Conservation (phyloP, 768 basidiomycete species). For the Tricholoma hemisulphureum region DNA sequence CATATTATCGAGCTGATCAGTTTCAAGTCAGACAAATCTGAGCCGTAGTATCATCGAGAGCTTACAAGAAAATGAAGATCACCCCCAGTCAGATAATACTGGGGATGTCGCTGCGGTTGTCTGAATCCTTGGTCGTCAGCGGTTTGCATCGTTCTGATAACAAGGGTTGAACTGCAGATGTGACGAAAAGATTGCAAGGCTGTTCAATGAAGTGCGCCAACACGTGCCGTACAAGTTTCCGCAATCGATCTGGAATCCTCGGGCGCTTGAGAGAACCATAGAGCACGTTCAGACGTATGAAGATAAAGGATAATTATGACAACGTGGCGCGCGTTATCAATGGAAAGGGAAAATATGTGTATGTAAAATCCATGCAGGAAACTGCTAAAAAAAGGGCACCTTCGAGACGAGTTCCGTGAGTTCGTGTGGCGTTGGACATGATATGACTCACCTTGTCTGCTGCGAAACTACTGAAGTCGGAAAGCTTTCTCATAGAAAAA, state of each 20-base stretch:
- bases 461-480: neutral
- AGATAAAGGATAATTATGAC: neutral
- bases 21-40: neutral
- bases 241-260: neutral
- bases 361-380: too few species aligned
- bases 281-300: neutral
- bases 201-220: neutral
- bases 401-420: too few species aligned
- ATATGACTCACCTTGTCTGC: neutral
- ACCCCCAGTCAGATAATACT: slow-evolving; percentile 54
- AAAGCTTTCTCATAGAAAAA: neutral
- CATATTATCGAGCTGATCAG: slow-evolving; percentile 50
- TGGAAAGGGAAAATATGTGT: neutral
- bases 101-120: slow-evolving; percentile 23
- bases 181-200: neutral
- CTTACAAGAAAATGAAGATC: slow-evolving; percentile 55
- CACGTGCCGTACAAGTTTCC: neutral
- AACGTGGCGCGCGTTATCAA: neutral
- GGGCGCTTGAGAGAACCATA: neutral
- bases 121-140: slow-evolving; percentile 12
- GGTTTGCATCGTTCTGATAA: neutral
- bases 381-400: too few species aligned
- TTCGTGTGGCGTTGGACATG: neutral
- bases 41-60: neutral
- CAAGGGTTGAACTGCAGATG: neutral